Base-by-base conservation (phyloP, 805 yeast species). In the Candida sphagnicola region DNA sequence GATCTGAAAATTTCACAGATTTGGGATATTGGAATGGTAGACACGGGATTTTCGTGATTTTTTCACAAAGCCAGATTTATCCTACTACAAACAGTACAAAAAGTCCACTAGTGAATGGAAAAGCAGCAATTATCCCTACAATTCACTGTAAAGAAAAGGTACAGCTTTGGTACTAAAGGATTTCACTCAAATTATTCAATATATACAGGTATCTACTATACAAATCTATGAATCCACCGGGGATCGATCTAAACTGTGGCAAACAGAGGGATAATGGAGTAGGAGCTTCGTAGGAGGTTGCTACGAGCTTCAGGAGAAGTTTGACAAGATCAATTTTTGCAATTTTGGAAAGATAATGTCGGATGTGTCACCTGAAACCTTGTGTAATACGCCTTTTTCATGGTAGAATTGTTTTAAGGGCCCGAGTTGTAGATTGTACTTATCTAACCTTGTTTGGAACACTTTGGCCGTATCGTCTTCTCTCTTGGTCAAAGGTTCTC, bases 311-410 rank as follows among this genome's bases (percentile, higher is more conserved):
- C 18, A 12, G 8, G 38, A 19, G 32, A 46, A 49, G 16, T 44
- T 49, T 13, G 40, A 37, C 24, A 44, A 19, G 17, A 50, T 29
- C 31, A 55, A 47, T n/a, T 43, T 31, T 13, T 49, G 47, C 28
- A 89, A 60, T 54, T 88, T 73, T 1, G 96, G 96, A 54, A 75
- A 87, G 12, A 89, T 83, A 13, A 82, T 75, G 59, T 90, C 95
- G 2, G 95, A 84, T 2, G 95, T 82, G 42, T 82, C 79, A 8
- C 97, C 97, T 13, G 72, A 57, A 11, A 89, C 80, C 2, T 68
- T 68, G 33, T 68, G 59, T 28, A 82, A 69, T 3, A 85, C 62
- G 1, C 54, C 62, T 38, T 45, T 48, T 13, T 63, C 39, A 3
- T 42, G 32, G 59, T 89, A 90, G 48, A 74, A 84, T 13, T 75